A percentile compares a stretch with the other conserved stretches of the same genome.
phyloP scores from a whole-genome alignment of 2,329 filamentous ascomycete genomes.

The Botryosphaeria dothidea region DNA sequence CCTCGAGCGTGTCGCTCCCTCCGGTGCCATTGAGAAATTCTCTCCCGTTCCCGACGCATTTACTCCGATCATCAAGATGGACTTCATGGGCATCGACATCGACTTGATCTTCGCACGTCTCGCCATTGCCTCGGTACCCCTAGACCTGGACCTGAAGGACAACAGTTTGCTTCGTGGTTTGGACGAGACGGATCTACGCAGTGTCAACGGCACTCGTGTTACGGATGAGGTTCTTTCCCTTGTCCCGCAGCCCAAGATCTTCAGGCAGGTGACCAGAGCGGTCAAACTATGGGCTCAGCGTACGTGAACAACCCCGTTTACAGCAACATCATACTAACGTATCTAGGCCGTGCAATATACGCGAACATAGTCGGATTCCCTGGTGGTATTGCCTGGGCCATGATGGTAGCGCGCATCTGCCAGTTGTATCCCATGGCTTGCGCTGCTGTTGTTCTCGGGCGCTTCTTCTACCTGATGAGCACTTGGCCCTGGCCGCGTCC shows the following conservation, averaged over 20 bases:
- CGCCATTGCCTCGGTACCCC: constrained; percentile 42
- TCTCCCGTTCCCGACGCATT: constrained; percentile 86
- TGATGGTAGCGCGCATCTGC: constrained; percentile 93
- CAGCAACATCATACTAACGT: constrained; percentile 20
- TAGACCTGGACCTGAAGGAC: constrained; percentile 75
- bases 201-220: constrained; percentile 90
- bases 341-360: constrained; percentile 66
- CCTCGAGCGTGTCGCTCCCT: constrained; percentile 72
- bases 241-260: constrained; percentile 86
- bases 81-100: constrained; percentile 87
- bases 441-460: constrained; percentile 82
- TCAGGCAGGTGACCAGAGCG: constrained; percentile 82
- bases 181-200: constrained; percentile 82
- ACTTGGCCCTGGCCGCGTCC: constrained; percentile 94
- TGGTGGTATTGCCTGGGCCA: constrained; percentile 96
- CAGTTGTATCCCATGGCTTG: constrained; percentile 94
- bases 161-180: constrained; percentile 82
- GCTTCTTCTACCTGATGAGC: constrained; percentile 91
- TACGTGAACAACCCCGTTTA: constrained; percentile 29
- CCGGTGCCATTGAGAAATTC: constrained; percentile 80
- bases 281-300: constrained; percentile 96
- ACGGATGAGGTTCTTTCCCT: constrained; percentile 88
- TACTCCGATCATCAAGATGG: constrained; percentile 96
- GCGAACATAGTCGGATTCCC: constrained; percentile 96
- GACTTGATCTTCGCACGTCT: constrained; percentile 72